A percentile compares a stretch with the other conserved stretches of the same genome.
These are phyloP conservation scores for Hypericum perforatum DNA, from an alignment of 345 rosid species.

Conservation along the genomic window DNA sequence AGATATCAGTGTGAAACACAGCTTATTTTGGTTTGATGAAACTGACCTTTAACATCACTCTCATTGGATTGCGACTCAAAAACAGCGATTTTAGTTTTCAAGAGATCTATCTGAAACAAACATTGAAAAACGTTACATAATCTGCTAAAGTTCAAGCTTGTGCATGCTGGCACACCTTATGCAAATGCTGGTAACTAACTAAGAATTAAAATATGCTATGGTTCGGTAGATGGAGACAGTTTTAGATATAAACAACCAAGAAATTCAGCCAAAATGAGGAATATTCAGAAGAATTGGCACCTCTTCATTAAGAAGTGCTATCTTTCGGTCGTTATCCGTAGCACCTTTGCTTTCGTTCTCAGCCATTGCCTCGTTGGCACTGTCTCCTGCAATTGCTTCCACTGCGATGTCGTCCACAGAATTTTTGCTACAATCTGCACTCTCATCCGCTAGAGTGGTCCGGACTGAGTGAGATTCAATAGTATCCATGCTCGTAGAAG, in stretches of 20 bases:
- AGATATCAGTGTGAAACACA: constrained; percentile 4
- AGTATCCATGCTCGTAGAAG: constrained; percentile 17
- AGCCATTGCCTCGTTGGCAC: constrained; percentile 19
- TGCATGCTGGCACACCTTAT: too few species aligned
- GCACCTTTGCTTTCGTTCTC: constrained; percentile 21
- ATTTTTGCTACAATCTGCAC: constrained; percentile 3
- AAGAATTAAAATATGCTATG: too few species aligned
- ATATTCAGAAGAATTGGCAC: constrained; percentile 20
- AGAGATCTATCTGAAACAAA: constrained; percentile 45
- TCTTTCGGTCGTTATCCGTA: constrained; percentile 24
- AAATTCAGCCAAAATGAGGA: neutral
- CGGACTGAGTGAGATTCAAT: constrained; percentile 20
- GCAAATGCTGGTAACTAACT: too few species aligned
- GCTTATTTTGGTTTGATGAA: constrained; percentile 18
- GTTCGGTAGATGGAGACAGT: too few species aligned
- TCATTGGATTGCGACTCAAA: constrained; percentile 35
- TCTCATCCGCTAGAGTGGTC: constrained; percentile 9
- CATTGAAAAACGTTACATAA: constrained; percentile 3
- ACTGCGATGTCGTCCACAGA: too few species aligned
- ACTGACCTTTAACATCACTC: constrained; percentile 18
- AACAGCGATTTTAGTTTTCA: constrained; percentile 59
- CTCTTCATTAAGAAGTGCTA: constrained; percentile 52
- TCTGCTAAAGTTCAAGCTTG: too few species aligned
- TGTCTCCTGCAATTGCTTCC: constrained; percentile 23
- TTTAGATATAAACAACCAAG: too few species aligned